Percentiles rank a stretch among this genome's conserved stretches.
phyloP scores from a whole-genome alignment of 768 basidiomycete species.

The Mrakia blollopis region DNA sequence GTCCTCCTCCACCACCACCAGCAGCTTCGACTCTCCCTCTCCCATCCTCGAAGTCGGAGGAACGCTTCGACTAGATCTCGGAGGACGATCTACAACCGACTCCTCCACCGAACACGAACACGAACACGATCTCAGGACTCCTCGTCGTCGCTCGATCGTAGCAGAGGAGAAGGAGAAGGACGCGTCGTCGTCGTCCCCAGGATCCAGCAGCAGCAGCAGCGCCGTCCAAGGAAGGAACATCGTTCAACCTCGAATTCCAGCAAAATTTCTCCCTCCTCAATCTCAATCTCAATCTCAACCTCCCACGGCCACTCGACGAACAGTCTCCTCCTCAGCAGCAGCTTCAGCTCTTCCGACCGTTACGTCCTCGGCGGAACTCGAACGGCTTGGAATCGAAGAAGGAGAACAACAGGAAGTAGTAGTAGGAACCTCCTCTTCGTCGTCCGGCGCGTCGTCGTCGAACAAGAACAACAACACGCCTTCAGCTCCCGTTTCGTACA shows the following conservation, averaged over 20 bases:
- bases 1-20: not conserved
- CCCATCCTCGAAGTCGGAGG: not conserved
- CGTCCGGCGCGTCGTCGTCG: not conserved
- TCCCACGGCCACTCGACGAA: not conserved
- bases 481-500: not conserved
- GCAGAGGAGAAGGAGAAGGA: no score
- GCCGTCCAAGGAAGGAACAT: not conserved
- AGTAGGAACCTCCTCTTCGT: not conserved
- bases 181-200: no score
- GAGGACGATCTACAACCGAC: not conserved
- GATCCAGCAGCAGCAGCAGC: no score
- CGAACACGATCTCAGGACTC: not conserved
- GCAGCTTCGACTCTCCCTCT: not conserved
- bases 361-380: not conserved
- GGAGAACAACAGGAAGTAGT: no score
- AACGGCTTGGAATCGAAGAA: not conserved
- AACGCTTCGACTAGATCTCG: not conserved
- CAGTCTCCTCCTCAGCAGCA: not conserved
- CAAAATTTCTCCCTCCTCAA: not conserved
- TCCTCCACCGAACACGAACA: not conserved
- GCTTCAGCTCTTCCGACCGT: not conserved
- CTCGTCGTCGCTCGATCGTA: not conserved
- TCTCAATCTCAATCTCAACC: not conserved
- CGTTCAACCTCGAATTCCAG: not conserved
- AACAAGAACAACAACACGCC: not conserved